Evolutionary conservation across 106 monocot species (phyloP).

Genomic region (Apostasia ramifera): DNA sequence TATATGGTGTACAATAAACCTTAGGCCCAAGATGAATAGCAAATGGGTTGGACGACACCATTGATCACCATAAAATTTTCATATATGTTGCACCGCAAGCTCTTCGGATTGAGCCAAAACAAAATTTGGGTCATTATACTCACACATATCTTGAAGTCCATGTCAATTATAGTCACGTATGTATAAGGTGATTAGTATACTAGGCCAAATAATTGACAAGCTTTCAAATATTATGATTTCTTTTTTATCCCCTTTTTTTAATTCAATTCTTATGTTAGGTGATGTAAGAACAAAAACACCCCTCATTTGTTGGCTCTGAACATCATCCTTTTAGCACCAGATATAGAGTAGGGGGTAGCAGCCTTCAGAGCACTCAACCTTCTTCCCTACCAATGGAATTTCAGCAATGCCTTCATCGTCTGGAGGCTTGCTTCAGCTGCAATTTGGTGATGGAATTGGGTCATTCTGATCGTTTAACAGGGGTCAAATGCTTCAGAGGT

Average conservation of each 20-base stretch:
- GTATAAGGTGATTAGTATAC: too few relatives aligned
- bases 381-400: slow-evolving; percentile 33
- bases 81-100: too few relatives aligned
- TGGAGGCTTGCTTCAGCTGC: slow-evolving; percentile 75
- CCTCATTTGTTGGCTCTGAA: slow-evolving; percentile 44
- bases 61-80: too few relatives aligned
- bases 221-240: too few relatives aligned
- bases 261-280: slow-evolving; percentile 25
- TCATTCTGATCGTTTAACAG: slow-evolving; percentile 53
- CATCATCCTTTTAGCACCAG: slow-evolving; percentile 47
- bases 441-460: slow-evolving; percentile 46
- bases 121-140: too few relatives aligned
- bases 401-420: slow-evolving; percentile 70
- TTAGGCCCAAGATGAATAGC: too few relatives aligned
- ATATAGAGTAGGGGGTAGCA: slow-evolving; percentile 29
- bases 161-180: too few relatives aligned
- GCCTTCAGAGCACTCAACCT: slow-evolving; percentile 43
- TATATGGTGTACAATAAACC: too few relatives aligned
- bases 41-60: too few relatives aligned
- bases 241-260: not conserved
- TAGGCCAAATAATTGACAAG: too few relatives aligned
- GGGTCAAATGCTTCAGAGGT: slow-evolving; percentile 76
- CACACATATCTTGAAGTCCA: too few relatives aligned
- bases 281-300: slow-evolving; percentile 70
- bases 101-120: too few relatives aligned